Conservation (phyloP, 2,329 filamentous ascomycete species). For the Xylariaceae sp. region DNA sequence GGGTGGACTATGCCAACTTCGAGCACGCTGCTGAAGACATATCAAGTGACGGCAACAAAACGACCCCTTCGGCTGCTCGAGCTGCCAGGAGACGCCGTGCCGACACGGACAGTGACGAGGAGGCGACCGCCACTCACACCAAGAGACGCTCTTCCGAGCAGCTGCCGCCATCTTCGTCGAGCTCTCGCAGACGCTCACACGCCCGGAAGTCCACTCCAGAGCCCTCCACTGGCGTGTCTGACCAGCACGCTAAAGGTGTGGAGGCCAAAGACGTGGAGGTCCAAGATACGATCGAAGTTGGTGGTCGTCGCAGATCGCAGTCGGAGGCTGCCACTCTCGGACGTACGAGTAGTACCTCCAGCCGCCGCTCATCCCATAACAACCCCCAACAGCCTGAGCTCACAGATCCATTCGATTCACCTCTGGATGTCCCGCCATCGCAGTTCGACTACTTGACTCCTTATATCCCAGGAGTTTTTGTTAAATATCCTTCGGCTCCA, state of each 20-base stretch:
- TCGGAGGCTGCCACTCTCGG: slow-evolving; percentile 31
- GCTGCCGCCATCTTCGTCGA: slow-evolving; percentile 21
- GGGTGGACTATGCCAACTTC: slow-evolving; percentile 50
- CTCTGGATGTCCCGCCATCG: slow-evolving; percentile 4
- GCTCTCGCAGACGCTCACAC: slow-evolving; percentile 22
- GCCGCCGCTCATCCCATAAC: slow-evolving; percentile 23
- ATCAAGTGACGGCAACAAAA: slow-evolving; percentile 20
- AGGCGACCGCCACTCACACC: slow-evolving; percentile 18
- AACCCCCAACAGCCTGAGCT: slow-evolving; percentile 17
- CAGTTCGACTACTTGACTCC: slow-evolving; percentile 27
- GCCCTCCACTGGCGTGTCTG: slow-evolving; percentile 21
- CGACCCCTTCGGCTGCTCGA: slow-evolving; percentile 23
- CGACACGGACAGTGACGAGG: slow-evolving; percentile 25
- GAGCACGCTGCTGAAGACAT: slow-evolving; percentile 47
- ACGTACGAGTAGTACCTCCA: slow-evolving; percentile 27
- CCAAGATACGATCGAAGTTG: slow-evolving; percentile 54
- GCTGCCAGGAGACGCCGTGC: slow-evolving; percentile 29
- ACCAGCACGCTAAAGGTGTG: slow-evolving; percentile 36
- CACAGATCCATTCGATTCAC: slow-evolving; percentile 7
- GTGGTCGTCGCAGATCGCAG: slow-evolving; percentile 35
- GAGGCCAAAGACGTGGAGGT: slow-evolving; percentile 49
- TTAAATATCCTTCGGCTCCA: slow-evolving; percentile 23
- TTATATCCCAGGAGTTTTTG: slow-evolving; percentile 22
- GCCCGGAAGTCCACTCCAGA: slow-evolving; percentile 28
- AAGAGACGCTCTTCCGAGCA: slow-evolving; percentile 31